Evolutionary conservation across 73 alveolate genomes (phyloP).

Genomic region (Uronychia setigera): DNA sequence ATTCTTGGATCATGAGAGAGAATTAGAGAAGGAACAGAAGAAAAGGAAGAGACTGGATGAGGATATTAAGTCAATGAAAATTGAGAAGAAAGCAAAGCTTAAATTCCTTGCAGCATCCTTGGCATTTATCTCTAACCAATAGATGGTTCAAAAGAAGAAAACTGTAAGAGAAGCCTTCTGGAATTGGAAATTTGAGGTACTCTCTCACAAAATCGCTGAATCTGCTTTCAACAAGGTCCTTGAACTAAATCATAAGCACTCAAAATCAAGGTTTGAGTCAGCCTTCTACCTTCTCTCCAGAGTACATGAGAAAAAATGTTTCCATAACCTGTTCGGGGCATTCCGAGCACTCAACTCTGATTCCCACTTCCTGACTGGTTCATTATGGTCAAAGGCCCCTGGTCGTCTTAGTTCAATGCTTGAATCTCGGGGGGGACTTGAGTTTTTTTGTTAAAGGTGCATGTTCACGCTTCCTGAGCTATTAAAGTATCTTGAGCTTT

Average conservation of each 20-base stretch:
- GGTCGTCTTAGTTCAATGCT: too few species aligned
- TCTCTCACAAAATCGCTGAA: not conserved
- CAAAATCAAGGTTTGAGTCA: not conserved
- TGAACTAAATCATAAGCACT: slow-evolving; percentile 15
- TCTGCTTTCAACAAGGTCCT: slow-evolving; percentile 24
- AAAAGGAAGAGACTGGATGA: not conserved
- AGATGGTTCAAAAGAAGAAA: not conserved
- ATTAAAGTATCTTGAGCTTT: too few species aligned
- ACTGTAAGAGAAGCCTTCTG: not conserved
- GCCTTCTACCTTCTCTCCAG: not conserved
- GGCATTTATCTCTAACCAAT: not conserved
- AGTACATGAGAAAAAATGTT: not conserved
- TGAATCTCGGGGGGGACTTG: too few species aligned
- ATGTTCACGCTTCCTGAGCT: too few species aligned
- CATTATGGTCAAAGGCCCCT: not conserved
- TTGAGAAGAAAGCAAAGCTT: not conserved
- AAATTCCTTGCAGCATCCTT: not conserved
- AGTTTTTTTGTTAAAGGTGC: too few species aligned
- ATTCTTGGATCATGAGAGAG: not conserved
- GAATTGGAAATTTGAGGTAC: slow-evolving; percentile 12
- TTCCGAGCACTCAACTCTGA: not conserved
- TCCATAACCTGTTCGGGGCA: not conserved
- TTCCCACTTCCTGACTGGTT: not conserved
- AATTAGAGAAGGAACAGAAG: not conserved
- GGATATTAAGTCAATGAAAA: not conserved